Evolutionary conservation across 495 filamentous ascomycete genomes (phyloP).

Genomic region (Neurospora sp.): DNA sequence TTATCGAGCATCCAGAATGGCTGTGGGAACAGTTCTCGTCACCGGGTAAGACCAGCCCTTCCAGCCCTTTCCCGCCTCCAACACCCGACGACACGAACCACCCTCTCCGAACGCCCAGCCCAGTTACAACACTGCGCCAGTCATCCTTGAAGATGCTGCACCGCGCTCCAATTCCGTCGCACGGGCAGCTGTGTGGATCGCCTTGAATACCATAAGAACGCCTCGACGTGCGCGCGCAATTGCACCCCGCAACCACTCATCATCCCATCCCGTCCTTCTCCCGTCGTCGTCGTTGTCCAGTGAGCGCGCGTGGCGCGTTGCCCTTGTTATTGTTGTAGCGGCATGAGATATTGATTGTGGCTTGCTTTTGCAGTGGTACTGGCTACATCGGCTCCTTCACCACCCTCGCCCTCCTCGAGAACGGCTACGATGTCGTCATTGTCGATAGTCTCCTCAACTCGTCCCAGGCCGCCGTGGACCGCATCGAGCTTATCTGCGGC

Average conservation of each 20-base stretch:
- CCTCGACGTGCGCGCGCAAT: background rate
- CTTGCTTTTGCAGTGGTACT: constrained; percentile 57
- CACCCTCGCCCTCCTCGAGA: constrained; percentile 77
- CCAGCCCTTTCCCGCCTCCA: constrained; percentile 1
- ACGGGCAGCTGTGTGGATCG: background rate
- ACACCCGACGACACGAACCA: constrained; percentile 3
- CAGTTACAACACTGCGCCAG: background rate
- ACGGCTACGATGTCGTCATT: constrained; percentile 92
- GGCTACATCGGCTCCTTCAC: constrained; percentile 99
- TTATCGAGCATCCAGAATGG: constrained; percentile 44
- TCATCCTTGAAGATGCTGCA: background rate
- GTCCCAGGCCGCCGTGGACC: constrained; percentile 75
- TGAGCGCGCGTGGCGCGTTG: background rate
- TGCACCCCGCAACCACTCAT: background rate
- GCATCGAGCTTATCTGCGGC: constrained; percentile 86
- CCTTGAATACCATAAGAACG: background rate
- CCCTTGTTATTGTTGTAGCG: background rate
- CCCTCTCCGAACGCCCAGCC: background rate
- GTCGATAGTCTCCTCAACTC: constrained; percentile 96
- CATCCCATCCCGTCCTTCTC: background rate
- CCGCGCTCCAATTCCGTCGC: background rate
- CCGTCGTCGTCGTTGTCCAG: background rate
- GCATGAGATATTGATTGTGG: constrained; percentile 10
- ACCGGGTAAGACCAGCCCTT: constrained; percentile 58
- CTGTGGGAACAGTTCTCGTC: constrained; percentile 77